Percentiles rank a stretch among this genome's conserved stretches.
These are phyloP conservation scores for Phytophthora macrochlamydospora DNA, from an alignment of 352 stramenopile genomes.

Conservation along the genomic window DNA sequence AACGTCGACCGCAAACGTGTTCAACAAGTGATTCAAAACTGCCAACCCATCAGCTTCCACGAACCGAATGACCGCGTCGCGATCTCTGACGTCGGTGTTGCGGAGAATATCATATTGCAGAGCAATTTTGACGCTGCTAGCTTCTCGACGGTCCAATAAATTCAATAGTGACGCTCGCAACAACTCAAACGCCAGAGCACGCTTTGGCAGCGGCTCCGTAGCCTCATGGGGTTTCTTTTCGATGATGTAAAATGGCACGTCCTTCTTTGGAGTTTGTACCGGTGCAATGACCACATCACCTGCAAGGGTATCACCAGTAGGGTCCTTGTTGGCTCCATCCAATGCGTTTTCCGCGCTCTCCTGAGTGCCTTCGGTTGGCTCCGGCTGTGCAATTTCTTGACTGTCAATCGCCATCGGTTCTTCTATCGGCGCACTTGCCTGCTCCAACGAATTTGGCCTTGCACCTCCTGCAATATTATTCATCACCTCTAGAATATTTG, in stretches of 20 bases:
- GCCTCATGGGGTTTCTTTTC: slow-evolving; percentile 33
- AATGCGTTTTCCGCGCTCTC: slow-evolving; percentile 4
- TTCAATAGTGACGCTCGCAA: slow-evolving; percentile 59
- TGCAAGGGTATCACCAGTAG: not conserved
- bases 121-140: slow-evolving; percentile 40
- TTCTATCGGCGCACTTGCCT: slow-evolving; percentile 41
- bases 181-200: slow-evolving; percentile 60
- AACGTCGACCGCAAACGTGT: slow-evolving; percentile 38
- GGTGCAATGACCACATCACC: not conserved
- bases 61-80: slow-evolving; percentile 68
- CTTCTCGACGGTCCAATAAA: slow-evolving; percentile 54
- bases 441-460: slow-evolving; percentile 36
- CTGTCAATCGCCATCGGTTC: slow-evolving; percentile 36
- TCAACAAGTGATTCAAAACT: slow-evolving; percentile 61
- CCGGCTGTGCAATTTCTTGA: slow-evolving; percentile 23
- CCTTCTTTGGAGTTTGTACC: slow-evolving; percentile 7
- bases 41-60: slow-evolving; percentile 58
- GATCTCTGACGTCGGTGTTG: slow-evolving; percentile 66
- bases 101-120: slow-evolving; percentile 66
- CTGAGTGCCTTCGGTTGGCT: slow-evolving; percentile 7
- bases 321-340: not conserved
- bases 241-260: slow-evolving; percentile 58
- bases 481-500: slow-evolving; percentile 40
- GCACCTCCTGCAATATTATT: slow-evolving; percentile 14
- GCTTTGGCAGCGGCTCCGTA: slow-evolving; percentile 47